phyloP scores from a whole-genome alignment of 2,329 filamentous ascomycete genomes.

The Fusarium kyushuense region DNA sequence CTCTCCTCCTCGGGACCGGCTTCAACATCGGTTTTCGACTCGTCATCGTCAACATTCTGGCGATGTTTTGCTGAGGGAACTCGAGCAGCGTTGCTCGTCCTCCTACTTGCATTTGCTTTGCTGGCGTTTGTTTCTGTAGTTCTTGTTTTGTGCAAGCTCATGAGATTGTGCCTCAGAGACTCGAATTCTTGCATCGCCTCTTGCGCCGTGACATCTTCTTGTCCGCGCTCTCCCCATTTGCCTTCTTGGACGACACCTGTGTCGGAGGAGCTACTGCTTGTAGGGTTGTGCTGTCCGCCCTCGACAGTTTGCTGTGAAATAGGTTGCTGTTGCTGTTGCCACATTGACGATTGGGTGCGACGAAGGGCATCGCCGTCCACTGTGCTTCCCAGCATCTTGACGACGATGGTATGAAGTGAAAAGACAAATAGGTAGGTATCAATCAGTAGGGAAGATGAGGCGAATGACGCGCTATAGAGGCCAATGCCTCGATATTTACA shows the following conservation, averaged over 20 bases:
- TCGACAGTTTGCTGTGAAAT: slow-evolving; percentile 44
- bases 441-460: background rate
- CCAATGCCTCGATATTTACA: slow-evolving; percentile 9
- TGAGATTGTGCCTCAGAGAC: slow-evolving; percentile 52
- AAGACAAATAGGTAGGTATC: background rate
- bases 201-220: slow-evolving; percentile 51
- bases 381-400: slow-evolving; percentile 51
- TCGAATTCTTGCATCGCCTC: slow-evolving; percentile 54
- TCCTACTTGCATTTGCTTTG: slow-evolving; percentile 18
- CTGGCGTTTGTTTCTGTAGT: slow-evolving; percentile 53
- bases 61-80: slow-evolving; percentile 39
- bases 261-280: slow-evolving; percentile 36
- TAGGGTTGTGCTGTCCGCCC: slow-evolving; percentile 6
- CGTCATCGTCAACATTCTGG: slow-evolving; percentile 48
- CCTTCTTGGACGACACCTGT: slow-evolving; percentile 35
- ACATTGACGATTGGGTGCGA: slow-evolving; percentile 49
- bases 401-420: background rate
- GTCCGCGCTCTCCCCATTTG: slow-evolving; percentile 55
- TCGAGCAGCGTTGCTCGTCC: slow-evolving; percentile 25
- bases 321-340: slow-evolving; percentile 30
- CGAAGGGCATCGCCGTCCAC: slow-evolving; percentile 51
- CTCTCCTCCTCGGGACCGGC: slow-evolving; percentile 24
- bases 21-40: slow-evolving; percentile 52
- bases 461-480: slow-evolving; percentile 1
- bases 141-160: slow-evolving; percentile 51